Evolutionary conservation across 2,329 filamentous ascomycete genomes (phyloP), one percentile per base, ranked within the genome.

Genomic region (Fusarium pseudocircinatum): DNA sequence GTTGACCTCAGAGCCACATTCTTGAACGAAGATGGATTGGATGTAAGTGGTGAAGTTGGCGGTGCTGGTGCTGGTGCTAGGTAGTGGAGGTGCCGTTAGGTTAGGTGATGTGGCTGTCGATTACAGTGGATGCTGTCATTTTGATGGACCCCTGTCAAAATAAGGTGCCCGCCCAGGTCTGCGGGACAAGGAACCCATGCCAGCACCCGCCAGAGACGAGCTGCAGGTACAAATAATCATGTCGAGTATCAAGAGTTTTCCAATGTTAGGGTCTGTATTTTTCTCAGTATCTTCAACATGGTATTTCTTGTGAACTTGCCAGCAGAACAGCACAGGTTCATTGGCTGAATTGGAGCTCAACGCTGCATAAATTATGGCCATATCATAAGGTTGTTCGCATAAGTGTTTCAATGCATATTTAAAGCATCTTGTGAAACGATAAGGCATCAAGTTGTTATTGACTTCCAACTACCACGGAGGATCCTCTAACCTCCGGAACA

Each of bases 401-500:
- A 22, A 26, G 6, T 36, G 40, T 34, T 46, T 44, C 42, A 40
- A 47, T 30, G n/a, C 16, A 42, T 40, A 32, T 60, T 28, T 40
- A n/a, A 40, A 40, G 42, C 28, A 42, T 34, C 34, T n/a, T 32
- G 32, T 20, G 32, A 7, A 53, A 53, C 49, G 15, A 58, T 49
- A 44, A 28, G 30, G 40, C 34, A 24, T 70, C 60, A 37, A 26
- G 40, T 39, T 49, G 20, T 26, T 34, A 37, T 59, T 52, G 64
- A 26, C n/a, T 42, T 26, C 32, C n/a, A 37, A 49, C 72, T 85
- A 90, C 94, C 94, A 97, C 24, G 89, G 87, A 13, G 94, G 95
- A 84, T 97, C 92, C 79, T 93, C 91, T 70, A 92, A 83, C 71
- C 96, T 90, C 79, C 93, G 89, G 81, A 96, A 99, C 56, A 97